Evolutionary conservation across 176 grass and related monocot species (phyloP), one percentile per base, ranked within the genome.

Genomic region (bread wheat (Triticum aestivum)): DNA sequence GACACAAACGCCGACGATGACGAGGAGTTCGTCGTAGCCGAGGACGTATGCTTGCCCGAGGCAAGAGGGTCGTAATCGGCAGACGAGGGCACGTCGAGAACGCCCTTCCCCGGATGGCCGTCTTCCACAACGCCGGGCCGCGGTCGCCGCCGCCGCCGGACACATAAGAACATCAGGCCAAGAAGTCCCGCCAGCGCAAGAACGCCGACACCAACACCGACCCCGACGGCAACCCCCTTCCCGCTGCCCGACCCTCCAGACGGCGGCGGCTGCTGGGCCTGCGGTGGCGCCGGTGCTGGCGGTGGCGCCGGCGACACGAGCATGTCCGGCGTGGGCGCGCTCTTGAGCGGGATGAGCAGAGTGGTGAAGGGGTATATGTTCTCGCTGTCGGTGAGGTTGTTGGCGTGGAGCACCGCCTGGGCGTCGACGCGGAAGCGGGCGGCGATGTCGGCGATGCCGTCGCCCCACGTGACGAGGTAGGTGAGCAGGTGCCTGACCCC

Each of bases 361-460:
- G 93, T 98, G 61, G 91, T 98, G 90, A 95, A 98, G 10, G 93
- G 93, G 78, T 17, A 95, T 5, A 98, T 89, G 63, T 8, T 84
- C 37, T 79, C 68, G 11, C 11, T 47, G 12, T 27, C 65, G 9
- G 58, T 37, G 66, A 98, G 83, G 9, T 30, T 68, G 61, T 98
- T 98, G 33, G 93, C 95, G 2, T 90, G 77, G 6, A 85, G 83
- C 15, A 98, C 77, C 8, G 62, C 83, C 70, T 63, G 66, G 21
- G 35, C 0, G 11, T 75, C 47, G 52, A 86, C 86, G 39, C 85
- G 65, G 82, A 98, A 98, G 23, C 85, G 88, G 10, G 4, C 11
- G 41, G 93, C 83, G 70, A 98, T 93, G 39, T 87, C 1, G 18
- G 78, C 1, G 18, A 67, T 18, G 34, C 8, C 0, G 26, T 98